phyloP scores from a whole-genome alignment of 2,329 filamentous ascomycete genomes.

The Hypoxylon sp. region DNA sequence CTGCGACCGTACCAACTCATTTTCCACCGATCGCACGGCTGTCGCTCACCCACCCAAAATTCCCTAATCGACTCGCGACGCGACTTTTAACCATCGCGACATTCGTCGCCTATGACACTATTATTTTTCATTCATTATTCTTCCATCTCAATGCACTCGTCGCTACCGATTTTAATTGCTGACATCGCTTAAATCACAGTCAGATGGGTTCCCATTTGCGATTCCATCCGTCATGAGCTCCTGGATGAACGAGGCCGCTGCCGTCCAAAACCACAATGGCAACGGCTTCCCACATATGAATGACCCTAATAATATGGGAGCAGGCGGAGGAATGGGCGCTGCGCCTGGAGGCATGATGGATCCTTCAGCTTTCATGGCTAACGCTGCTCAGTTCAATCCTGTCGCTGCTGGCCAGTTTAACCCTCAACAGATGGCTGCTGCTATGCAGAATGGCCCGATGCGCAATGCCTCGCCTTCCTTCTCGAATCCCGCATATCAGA shows the following conservation, averaged over 20 bases:
- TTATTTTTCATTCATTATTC: constrained; percentile 54
- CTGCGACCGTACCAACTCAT: constrained; percentile 46
- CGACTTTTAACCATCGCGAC: constrained; percentile 62
- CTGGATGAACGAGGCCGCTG: constrained; percentile 77
- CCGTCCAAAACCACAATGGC: constrained; percentile 77
- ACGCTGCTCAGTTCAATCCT: constrained; percentile 70
- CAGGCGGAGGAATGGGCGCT: constrained; percentile 54
- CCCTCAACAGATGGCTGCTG: constrained; percentile 66
- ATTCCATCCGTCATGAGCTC: constrained; percentile 73
- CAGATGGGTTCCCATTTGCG: constrained; percentile 63
- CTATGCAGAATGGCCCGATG: constrained; percentile 85
- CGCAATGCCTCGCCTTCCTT: constrained; percentile 86
- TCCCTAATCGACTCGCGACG: constrained; percentile 57
- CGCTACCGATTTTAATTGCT: constrained; percentile 54
- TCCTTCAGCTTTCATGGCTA: constrained; percentile 73
- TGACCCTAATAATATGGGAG: constrained; percentile 67
- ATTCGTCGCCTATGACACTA: constrained; percentile 54
- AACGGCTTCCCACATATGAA: constrained; percentile 75
- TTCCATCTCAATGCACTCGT: constrained; percentile 60
- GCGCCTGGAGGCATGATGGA: constrained; percentile 68
- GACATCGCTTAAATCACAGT: constrained; percentile 59
- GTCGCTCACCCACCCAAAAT: constrained; percentile 51
- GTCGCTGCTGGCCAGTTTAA: constrained; percentile 65
- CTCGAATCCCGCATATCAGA: constrained; percentile 83
- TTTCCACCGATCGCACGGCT: constrained; percentile 51